Evolutionary conservation across 345 rosid species (phyloP), one percentile per base, ranked within the genome.

Genomic region (Abelmoschus esculentus): DNA sequence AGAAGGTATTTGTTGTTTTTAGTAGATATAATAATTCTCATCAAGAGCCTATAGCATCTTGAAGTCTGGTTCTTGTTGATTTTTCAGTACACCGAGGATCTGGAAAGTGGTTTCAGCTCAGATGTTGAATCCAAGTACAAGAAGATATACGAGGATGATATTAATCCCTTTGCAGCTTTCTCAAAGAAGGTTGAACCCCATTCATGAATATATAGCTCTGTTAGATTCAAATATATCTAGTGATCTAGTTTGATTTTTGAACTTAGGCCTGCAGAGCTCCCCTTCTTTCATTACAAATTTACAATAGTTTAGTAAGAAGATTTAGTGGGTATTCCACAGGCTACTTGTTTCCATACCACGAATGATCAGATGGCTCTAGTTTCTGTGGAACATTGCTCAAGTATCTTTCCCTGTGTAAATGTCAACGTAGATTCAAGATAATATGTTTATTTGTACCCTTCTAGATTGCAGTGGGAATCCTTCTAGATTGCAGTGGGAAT

Each of bases 81-180:
- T 73, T 72, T 61, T 71, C 86, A 95, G 98, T 79, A 83, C 50
- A 85, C 84, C 3, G 99, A 88, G 81, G 99, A 95, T 87, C 81
- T 86, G 69, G 99, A 95, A 86, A 80, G 96, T 79, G 99, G 99
- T 31, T 90, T 95, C 78, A 76, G 78, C 75, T 95, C 96, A 14
- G 98, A 95, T 84, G 86, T 90, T 18, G 99, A 95, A 81, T 95
- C 98, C 31, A 91, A 90, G 84, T 91, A 90, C 91, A 91, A 90
- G 86, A 95, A 95, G 84, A 91, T 95, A 73, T 95, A 95, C 52
- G 99, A 91, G 75, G 98, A 95, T 77, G 99, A 91, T 79, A 91
- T 95, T 66, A 95, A 95, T 83, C 97, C 99, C 42, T 95, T 95
- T 77, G 99, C 98, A 22, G 99, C 99, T 54, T 95, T 91, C 84